Evolutionary conservation across 1,284 basidiomycete species (phyloP).

Genomic region (Trichosporon asahii): DNA sequence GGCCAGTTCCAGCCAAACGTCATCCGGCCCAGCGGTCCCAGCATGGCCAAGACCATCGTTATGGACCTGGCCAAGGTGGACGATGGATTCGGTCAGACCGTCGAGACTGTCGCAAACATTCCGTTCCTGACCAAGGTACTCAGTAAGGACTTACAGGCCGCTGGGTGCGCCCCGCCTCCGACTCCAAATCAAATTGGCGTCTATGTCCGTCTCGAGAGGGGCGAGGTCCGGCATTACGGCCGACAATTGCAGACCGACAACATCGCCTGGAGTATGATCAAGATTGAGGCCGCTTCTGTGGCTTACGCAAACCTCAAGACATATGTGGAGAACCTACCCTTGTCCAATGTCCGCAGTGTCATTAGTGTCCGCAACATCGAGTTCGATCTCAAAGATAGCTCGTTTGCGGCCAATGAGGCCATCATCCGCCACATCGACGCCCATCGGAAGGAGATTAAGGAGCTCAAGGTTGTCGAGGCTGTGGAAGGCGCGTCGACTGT

Average conservation of each 20-base stretch:
- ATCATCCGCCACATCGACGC: conserved; percentile 19
- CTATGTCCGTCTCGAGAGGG: conserved; percentile 24
- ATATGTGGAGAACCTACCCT: conserved; percentile 20
- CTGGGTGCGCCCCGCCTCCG: conserved; percentile 15
- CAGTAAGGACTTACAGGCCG: conserved; percentile 19
- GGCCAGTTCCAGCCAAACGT: not conserved
- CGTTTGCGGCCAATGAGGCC: conserved; percentile 22
- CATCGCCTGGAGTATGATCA: conserved; percentile 26
- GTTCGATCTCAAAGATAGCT: conserved; percentile 32
- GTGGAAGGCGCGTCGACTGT: conserved; percentile 17
- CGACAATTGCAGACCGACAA: conserved; percentile 23
- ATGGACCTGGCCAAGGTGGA: conserved; percentile 28
- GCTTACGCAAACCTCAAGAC: conserved; percentile 16
- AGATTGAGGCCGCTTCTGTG: conserved; percentile 25
- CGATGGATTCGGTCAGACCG: conserved; percentile 28
- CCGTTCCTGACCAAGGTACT: conserved; percentile 37
- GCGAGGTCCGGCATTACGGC: conserved; percentile 32
- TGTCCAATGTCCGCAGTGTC: conserved; percentile 24
- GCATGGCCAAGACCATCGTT: conserved; percentile 28
- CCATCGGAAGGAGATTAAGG: conserved; percentile 12
- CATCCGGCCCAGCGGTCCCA: not conserved
- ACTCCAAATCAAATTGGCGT: conserved; percentile 19
- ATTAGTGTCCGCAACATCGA: conserved; percentile 25
- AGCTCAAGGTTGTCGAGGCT: conserved; percentile 13
- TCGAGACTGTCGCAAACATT: conserved; percentile 29